Evolutionary conservation across 2,329 filamentous ascomycete genomes (phyloP).

Genomic region (Cadophora sp.): DNA sequence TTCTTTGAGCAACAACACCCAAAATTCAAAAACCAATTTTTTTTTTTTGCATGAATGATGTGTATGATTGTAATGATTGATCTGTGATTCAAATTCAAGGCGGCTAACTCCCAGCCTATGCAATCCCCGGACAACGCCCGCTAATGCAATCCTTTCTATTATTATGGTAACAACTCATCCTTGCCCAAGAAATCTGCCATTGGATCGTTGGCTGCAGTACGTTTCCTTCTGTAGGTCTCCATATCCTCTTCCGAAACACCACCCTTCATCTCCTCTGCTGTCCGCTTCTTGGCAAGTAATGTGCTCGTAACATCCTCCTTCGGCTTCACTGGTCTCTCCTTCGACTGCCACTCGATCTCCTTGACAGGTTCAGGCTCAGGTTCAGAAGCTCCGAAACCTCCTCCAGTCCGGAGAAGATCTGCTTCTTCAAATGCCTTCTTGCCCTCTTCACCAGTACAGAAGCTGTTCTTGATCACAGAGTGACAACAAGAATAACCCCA

Average conservation of each 20-base stretch:
- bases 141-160: constrained; percentile 22
- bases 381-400: constrained; percentile 45
- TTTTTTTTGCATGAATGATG: background rate
- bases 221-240: constrained; percentile 82
- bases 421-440: constrained; percentile 81
- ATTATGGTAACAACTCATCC: constrained; percentile 65
- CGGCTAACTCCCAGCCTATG: constrained; percentile 22
- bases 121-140: constrained; percentile 27
- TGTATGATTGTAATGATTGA: constrained; percentile 7
- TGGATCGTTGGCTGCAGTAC: constrained; percentile 77
- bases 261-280: constrained; percentile 77
- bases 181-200: constrained; percentile 84
- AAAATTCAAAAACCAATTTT: constrained; percentile 10
- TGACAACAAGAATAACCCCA: constrained; percentile 98
- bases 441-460: constrained; percentile 92
- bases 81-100: background rate
- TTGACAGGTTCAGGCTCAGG: constrained; percentile 40
- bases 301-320: constrained; percentile 37
- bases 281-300: constrained; percentile 68
- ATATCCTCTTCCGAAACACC: constrained; percentile 84
- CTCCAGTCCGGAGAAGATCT: constrained; percentile 62
- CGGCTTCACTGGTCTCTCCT: constrained; percentile 46
- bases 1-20: constrained; percentile 18
- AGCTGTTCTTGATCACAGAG: constrained; percentile 93
- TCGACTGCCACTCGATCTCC: constrained; percentile 37